Evolutionary conservation across 306 rosid genomes (phyloP).

Genomic region (Comarum palustre): DNA sequence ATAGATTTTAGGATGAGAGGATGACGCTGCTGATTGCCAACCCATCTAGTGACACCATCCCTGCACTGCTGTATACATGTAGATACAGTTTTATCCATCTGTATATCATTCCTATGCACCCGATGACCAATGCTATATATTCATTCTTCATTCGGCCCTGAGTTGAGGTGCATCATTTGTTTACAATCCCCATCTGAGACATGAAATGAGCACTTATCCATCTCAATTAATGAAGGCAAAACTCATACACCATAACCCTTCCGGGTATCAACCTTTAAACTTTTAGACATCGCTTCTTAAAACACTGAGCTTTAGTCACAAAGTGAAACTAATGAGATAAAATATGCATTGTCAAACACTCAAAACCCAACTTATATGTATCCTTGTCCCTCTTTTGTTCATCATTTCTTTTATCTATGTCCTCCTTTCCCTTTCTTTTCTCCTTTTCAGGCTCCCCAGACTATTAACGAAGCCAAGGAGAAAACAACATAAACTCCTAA

Average conservation of each 20-base stretch:
- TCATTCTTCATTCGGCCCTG: neutral
- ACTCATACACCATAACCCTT: neutral
- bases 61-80: neutral
- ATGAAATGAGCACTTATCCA: neutral
- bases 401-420: neutral
- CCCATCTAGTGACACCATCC: neutral
- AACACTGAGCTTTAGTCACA: neutral
- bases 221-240: neutral
- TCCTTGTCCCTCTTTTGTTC: neutral
- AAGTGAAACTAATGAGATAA: neutral
- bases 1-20: neutral
- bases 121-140: neutral
- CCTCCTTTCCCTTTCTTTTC: neutral
- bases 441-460: neutral
- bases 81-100: no score
- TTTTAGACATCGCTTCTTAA: no score
- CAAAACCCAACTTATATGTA: neutral
- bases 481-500: neutral
- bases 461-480: neutral
- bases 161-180: neutral
- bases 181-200: neutral
- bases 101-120: neutral
- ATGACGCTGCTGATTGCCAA: conserved; percentile 1
- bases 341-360: neutral
- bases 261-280: neutral